Evolutionary conservation across 176 grass and related monocot species (phyloP), one percentile per base, ranked within the genome.

Genomic region (Aechmea fasciata): DNA sequence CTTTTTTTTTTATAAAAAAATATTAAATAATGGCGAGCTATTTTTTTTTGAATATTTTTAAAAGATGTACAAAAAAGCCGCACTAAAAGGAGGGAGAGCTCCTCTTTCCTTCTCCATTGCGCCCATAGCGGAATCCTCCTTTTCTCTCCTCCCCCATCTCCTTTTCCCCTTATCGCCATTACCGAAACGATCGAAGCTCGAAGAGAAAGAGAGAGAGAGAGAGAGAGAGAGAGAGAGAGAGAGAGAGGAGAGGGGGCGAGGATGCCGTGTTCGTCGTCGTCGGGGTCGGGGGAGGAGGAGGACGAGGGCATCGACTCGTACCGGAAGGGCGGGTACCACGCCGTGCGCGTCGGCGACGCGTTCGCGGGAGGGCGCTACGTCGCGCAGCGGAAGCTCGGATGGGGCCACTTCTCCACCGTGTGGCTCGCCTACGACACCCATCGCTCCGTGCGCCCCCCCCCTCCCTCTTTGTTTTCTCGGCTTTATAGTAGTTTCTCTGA

Each of bases 341-440:
- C 89, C 14, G 93, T 85, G 20, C 73, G 93, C 19, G 71, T 85
- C 19, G 93, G 89, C 14, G 93, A 96, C 71, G 81, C 75, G 1
- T 92, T 96, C 88, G 79, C 89, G 67, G 88, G 76, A 11, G 89
- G 93, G 29, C 54, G 93, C 71, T 96, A 85, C 76, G 77, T 96
- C 8, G 86, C 79, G 72, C 93, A 96, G 85, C 74, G 86, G 74
- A 97, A 97, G 86, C 87, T 97, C 61, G 86, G 89, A 5, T 97
- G 94, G 94, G 89, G 94, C 2, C 80, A 90, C 78, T 97, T 97
- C 84, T 97, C 94, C 64, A 97, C 86, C 83, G 89, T 97, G 71
- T 97, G 94, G 94, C 89, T 97, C 71, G 89, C 94, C 3, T 92
- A 96, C 77, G 93, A 96, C 76, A 92, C 86, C 81, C 81, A 79